phyloP scores from a whole-genome alignment of 352 stramenopile genomes.

The Globisporangium perplexum region DNA sequence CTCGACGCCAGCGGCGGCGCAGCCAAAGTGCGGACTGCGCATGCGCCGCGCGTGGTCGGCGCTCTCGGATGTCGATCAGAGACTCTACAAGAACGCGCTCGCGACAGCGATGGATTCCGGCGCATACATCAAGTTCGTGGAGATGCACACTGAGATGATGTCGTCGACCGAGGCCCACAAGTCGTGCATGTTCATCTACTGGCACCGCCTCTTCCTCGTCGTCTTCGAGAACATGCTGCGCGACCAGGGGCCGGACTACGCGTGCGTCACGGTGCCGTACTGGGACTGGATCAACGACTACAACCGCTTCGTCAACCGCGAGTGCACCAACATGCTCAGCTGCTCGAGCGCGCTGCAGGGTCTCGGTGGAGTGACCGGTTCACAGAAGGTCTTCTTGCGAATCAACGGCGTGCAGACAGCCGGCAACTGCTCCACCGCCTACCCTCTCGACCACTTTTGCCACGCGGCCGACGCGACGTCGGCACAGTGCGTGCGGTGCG shows the following conservation, averaged over 20 bases:
- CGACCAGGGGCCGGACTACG: conserved; percentile 32
- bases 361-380: conserved; percentile 23
- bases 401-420: conserved; percentile 21
- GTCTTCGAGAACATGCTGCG: conserved; percentile 85
- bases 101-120: conserved; percentile 45
- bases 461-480: conserved; percentile 19
- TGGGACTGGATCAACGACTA: conserved; percentile 69
- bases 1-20: background rate
- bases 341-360: conserved; percentile 42
- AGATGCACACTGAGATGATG: conserved; percentile 56
- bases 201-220: conserved; percentile 59
- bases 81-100: conserved; percentile 40
- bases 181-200: conserved; percentile 81
- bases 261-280: conserved; percentile 75
- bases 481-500: conserved; percentile 26
- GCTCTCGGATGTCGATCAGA: conserved; percentile 30
- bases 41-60: conserved; percentile 46
- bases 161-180: conserved; percentile 42
- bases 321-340: conserved; percentile 34
- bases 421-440: conserved; percentile 28
- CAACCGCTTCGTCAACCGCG: conserved; percentile 22
- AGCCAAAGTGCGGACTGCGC: conserved; percentile 24
- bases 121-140: conserved; percentile 49
- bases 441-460: conserved; percentile 42
- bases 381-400: conserved; percentile 18